phyloP scores from a whole-genome alignment of 441 rosid species.

The Bocquillonia castaneifolia region DNA sequence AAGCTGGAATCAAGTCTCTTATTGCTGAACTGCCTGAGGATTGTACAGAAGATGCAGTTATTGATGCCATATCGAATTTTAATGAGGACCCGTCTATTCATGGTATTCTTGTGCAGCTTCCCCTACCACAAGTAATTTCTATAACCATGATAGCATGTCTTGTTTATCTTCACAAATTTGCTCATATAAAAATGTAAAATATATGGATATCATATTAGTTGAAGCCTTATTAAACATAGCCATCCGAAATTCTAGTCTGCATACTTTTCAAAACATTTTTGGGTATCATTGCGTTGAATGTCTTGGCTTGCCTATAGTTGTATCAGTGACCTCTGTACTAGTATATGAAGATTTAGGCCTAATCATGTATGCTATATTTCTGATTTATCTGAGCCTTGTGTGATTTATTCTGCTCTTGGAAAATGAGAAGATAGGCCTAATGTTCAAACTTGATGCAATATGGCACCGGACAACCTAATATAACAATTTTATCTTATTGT shows the following conservation, averaged over 20 bases:
- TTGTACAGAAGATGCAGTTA: constrained; percentile 52
- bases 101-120: constrained; percentile 92
- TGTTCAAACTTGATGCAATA: background rate
- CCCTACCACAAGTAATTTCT: constrained; percentile 79
- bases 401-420: background rate
- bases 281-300: background rate
- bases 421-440: background rate
- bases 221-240: background rate
- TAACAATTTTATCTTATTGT: background rate
- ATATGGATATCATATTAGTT: background rate
- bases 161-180: background rate
- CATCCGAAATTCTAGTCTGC: background rate
- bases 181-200: constrained; percentile 3
- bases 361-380: no score
- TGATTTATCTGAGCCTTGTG: background rate
- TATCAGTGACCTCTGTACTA: background rate
- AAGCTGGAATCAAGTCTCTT: constrained; percentile 72
- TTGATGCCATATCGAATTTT: constrained; percentile 40
- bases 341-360: background rate
- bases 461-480: background rate
- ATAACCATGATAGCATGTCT: constrained; percentile 8
- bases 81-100: constrained; percentile 66
- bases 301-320: background rate
- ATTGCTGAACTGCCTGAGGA: constrained; percentile 47
- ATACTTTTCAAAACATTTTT: background rate